Evolutionary conservation across 768 basidiomycete genomes (phyloP), one percentile per base, ranked within the genome.

Genomic region (Peribolospora kevripleyi): DNA sequence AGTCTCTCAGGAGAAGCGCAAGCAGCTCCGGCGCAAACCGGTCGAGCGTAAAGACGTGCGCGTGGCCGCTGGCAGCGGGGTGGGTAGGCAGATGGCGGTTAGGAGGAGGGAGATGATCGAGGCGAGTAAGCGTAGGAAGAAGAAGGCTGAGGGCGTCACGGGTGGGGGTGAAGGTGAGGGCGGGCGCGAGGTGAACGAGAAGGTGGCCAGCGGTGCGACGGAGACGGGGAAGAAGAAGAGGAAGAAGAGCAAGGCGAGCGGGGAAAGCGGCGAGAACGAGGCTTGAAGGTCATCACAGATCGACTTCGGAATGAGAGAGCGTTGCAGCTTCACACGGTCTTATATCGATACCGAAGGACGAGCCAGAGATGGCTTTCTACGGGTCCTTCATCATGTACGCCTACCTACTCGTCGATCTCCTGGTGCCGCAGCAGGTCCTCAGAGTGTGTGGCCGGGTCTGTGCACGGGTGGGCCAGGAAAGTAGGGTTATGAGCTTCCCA

Each of bases 1-100:
- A 65, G 88, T 91, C 0, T 83, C 83, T 2, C 91, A 86, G 68
- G 74, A 87, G 72, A 81, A 82, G 69, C 79, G 82, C 59, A 77
- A 74, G 61, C 72, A 78, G 63, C 84, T 95, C 77, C 84, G 84
- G 55, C 85, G 82, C 68, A 71, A 78, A 6, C 71, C 71, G 0
- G 64, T 71, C 43, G 69, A 69, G 55, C 60, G 72, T 11, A 81
- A 84, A 66, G 80, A 82, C 14, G 75, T 82, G 3, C 81, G 87
- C 51, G 72, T 69, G 5, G 79, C 86, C 61, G 70, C 72, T 37
- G 81, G 81, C 14, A 56, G 50, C 13, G 60, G 60, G 3, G 48
- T 55, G 1, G 51, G 58, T 1, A 36, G 25, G 25, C 40, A 1
- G 50, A 53, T 4, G 63, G 46, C 10, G 45, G 41, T 53, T 37